A percentile compares a stretch with the other conserved stretches of the same genome.
Conservation (phyloP, 2,329 filamentous ascomycete genomes). For the Trichoderma endophyticum region DNA sequence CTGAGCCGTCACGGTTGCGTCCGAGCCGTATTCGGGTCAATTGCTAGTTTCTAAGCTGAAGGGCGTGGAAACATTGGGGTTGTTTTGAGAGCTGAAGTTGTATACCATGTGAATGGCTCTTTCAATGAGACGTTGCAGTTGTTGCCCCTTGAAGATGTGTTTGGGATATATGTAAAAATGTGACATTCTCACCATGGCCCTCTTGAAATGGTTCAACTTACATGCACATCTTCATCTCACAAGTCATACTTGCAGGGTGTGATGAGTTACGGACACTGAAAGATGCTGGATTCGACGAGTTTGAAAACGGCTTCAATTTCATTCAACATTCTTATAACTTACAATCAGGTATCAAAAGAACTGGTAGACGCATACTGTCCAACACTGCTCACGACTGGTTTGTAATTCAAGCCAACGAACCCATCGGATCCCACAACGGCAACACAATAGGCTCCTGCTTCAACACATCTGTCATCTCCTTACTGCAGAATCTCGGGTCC, state of each 20-base stretch:
- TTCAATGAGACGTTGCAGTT: not conserved
- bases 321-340: not conserved
- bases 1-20: conserved; percentile 1
- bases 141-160: not conserved
- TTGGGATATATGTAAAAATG: not conserved
- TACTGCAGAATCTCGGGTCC: conserved; percentile 64
- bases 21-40: not conserved
- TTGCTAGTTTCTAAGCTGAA: not conserved
- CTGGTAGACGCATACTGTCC: not conserved
- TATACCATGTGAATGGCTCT: not conserved
- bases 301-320: not conserved
- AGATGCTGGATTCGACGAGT: not conserved
- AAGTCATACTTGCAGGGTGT: not conserved
- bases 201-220: not conserved
- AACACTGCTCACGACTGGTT: not conserved
- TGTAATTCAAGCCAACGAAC: conserved; percentile 57
- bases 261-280: not conserved
- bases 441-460: conserved; percentile 67
- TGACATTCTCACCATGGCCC: not conserved
- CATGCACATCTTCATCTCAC: not conserved
- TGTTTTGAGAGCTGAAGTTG: not conserved
- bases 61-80: not conserved
- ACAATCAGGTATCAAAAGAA: not conserved
- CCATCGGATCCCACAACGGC: conserved; percentile 80
- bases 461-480: conserved; percentile 67